A percentile compares a stretch with the other conserved stretches of the same genome.
Evolutionary conservation across 2,329 filamentous ascomycete genomes (phyloP).

Genomic region (Furcasterigmium sp.): DNA sequence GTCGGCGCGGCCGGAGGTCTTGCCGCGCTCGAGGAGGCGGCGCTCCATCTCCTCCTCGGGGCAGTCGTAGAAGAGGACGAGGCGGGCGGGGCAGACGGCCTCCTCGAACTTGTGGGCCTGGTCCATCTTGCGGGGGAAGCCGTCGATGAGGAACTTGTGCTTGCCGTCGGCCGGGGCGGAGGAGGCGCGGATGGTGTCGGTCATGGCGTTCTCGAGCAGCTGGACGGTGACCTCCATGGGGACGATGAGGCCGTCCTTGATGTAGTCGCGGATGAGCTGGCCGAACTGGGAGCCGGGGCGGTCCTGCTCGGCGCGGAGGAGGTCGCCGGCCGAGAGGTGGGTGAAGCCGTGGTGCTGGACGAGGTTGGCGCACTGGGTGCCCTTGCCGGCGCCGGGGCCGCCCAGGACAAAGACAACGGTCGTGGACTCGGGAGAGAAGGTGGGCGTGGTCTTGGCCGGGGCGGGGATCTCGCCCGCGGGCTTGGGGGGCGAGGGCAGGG

Average conservation of each 20-base stretch:
- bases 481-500: conserved; percentile 25
- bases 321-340: conserved; percentile 88
- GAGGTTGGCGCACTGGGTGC: conserved; percentile 88
- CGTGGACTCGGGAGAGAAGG: conserved; percentile 70
- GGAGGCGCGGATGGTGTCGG: conserved; percentile 53
- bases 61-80: conserved; percentile 93
- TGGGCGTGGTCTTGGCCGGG: conserved; percentile 53
- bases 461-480: conserved; percentile 38
- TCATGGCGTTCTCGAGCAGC: conserved; percentile 91
- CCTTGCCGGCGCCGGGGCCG: conserved; percentile 92
- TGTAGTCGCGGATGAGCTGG: conserved; percentile 86
- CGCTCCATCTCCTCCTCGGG: conserved; percentile 83
- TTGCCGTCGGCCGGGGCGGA: conserved; percentile 15
- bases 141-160: conserved; percentile 71
- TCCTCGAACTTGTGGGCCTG: conserved; percentile 93
- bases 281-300: conserved; percentile 84
- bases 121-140: conserved; percentile 96
- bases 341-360: conserved; percentile 86
- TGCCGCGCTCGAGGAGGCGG: conserved; percentile 79
- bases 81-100: conserved; percentile 73
- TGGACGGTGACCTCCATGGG: conserved; percentile 98
- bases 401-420: conserved; percentile 97
- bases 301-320: conserved; percentile 89
- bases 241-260: conserved; percentile 91
- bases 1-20: conserved; percentile 86